Percentiles rank a stretch among this genome's conserved stretches.
phyloP scores from a whole-genome alignment of 306 rosid species.

The Pueraria montana region DNA sequence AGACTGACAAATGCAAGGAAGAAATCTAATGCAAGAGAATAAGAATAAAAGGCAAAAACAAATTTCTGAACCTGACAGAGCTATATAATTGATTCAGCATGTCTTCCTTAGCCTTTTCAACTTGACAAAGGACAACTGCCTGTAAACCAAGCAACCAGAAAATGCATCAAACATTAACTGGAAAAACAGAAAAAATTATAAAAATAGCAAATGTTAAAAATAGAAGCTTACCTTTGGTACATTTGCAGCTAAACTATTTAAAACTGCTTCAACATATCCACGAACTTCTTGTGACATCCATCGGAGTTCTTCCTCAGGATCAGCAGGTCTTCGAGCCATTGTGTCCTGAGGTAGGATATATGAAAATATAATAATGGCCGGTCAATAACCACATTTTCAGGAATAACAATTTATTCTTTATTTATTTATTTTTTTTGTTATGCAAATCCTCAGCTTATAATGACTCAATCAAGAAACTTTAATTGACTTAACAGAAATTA shows the following conservation, averaged over 20 bases:
- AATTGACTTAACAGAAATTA: not conserved
- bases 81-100: constrained; percentile 97
- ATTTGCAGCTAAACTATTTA: constrained; percentile 99
- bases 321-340: constrained; percentile 95
- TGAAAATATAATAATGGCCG: not conserved
- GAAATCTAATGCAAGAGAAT: not conserved
- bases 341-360: constrained; percentile 69
- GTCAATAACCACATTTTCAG: constrained; percentile 15
- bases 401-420: constrained; percentile 10
- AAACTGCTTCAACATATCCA: constrained; percentile 97
- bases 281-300: constrained; percentile 99
- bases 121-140: constrained; percentile 99
- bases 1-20: constrained; percentile 15
- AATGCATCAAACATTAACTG: constrained; percentile 42
- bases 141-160: constrained; percentile 61
- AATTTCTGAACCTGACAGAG: constrained; percentile 76
- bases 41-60: constrained; percentile 36
- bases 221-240: constrained; percentile 81
- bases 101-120: constrained; percentile 97
- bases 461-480: not conserved
- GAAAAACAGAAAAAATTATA: not conserved
- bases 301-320: constrained; percentile 97
- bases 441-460: not conserved
- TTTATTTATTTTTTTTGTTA: not conserved
- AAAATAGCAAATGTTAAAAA: constrained; percentile 16